Evolutionary conservation across 2,329 filamentous ascomycete genomes (phyloP).

Genomic region (Colletotrichum sp.): DNA sequence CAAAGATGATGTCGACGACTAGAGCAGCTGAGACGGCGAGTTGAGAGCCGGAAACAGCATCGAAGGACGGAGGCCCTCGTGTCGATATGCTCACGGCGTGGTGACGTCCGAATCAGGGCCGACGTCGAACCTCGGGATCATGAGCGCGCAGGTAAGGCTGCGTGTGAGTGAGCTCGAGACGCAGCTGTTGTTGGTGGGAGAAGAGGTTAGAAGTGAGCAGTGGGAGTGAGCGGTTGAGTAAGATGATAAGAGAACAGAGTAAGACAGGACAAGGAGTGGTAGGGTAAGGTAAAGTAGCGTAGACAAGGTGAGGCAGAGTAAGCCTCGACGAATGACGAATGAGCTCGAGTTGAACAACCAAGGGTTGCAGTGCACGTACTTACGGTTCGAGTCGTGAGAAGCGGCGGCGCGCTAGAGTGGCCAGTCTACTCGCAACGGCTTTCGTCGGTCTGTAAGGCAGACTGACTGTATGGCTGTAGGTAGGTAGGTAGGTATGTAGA

Average conservation of each 20-base stretch:
- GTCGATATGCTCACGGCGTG: neutral
- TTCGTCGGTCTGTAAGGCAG: neutral
- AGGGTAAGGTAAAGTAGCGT: neutral
- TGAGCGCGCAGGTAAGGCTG: neutral
- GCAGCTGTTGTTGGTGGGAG: neutral
- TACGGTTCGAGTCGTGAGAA: neutral
- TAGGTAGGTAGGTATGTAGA: neutral
- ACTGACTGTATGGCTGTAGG: neutral
- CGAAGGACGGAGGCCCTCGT: neutral
- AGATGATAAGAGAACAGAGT: neutral
- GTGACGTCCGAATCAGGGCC: neutral
- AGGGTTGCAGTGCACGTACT: slow-evolving; percentile 3
- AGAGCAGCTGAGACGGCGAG: neutral
- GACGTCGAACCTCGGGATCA: neutral
- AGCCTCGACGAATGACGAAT: slow-evolving; percentile 1
- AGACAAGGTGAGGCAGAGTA: neutral
- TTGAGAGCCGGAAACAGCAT: slow-evolving; percentile 2
- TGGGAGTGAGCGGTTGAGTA: neutral
- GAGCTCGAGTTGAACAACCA: neutral
- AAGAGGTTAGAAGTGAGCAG: neutral
- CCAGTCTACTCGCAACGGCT: neutral
- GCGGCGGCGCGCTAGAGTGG: neutral
- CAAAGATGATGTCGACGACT: neutral
- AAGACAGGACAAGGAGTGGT: neutral
- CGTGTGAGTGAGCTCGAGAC: neutral